Base-by-base conservation (phyloP, 768 basidiomycete species). In the Tricholoma flavovirens region DNA sequence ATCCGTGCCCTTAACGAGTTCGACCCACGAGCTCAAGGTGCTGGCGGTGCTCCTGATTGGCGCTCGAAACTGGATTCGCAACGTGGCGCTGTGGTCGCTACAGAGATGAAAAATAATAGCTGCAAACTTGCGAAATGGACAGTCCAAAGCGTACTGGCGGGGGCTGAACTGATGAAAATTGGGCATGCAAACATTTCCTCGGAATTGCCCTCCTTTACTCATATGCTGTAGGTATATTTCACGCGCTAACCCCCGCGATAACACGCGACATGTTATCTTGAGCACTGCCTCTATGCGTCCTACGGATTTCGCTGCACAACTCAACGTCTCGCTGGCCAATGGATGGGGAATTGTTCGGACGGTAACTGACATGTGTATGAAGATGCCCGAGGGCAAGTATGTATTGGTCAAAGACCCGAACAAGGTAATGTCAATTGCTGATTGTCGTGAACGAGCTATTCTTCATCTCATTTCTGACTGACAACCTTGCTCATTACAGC, bases 31-130 rank as follows among this genome's bases (percentile, higher is more conserved):
- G 82, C 93, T 2, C 83, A 84, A 60, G 95, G 96, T 21, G 86
- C 90, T 0, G 96, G 94, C 24, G 93, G 94, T 49, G 94, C 96
- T 15, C 91, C 94, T n/a, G 97, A 99, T 71, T 99, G 97, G 97
- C 84, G 95, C 32, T 83, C 90, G n/a, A 96, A 96, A 73, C 76
- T 99, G 42, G 97, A 99, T 72, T 86, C 90, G 4, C 94, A 98
- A 72, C 84, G 94, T 45, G 97, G 97, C 59, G 97, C 97, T 2
- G 96, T 99, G 42, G 94, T 98, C 57, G 93, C 97, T 33, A 95
- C 93, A 22, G 97, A 99, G 78, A 98, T 98, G 97, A 99, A 98
- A 78, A 99, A 99, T 74, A 99, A 99, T 75, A 91, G 88, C 64
- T 94, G 88, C 75, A 99, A 99, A 71, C 81, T 99, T 26, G 94